phyloP scores from a whole-genome alignment of 495 filamentous ascomycete genomes.

The Arthonia radiata region DNA sequence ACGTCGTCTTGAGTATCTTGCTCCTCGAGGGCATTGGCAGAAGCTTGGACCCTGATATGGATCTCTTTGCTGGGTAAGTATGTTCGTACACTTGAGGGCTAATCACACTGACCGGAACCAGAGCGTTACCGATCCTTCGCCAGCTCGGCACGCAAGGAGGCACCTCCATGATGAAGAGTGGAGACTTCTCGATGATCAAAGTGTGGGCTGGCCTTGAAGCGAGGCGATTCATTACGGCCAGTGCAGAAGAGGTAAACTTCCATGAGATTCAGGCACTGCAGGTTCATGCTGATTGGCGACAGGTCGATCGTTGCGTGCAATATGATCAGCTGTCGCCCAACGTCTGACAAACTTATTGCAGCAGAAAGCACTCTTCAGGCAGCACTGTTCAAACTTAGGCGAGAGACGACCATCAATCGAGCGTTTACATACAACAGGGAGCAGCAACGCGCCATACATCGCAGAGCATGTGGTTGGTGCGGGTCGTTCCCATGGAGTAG shows the following conservation, averaged over 20 bases:
- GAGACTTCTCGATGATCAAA: slow-evolving; percentile 77
- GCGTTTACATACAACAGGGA: too few relatives aligned
- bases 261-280: neutral
- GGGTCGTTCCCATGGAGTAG: too few relatives aligned
- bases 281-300: neutral
- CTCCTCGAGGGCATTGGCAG: slow-evolving; percentile 87
- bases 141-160: slow-evolving; percentile 61
- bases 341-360: too few relatives aligned
- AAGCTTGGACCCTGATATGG: slow-evolving; percentile 59
- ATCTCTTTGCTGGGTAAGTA: slow-evolving; percentile 57
- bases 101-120: slow-evolving; percentile 14
- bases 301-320: slow-evolving; percentile 20
- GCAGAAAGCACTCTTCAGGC: too few relatives aligned
- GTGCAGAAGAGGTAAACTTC: slow-evolving; percentile 48
- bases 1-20: slow-evolving; percentile 87
- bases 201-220: slow-evolving; percentile 87
- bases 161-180: slow-evolving; percentile 33
- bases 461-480: too few relatives aligned
- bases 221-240: slow-evolving; percentile 63
- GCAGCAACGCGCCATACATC: too few relatives aligned
- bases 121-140: slow-evolving; percentile 74
- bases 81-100: slow-evolving; percentile 1
- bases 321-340: slow-evolving; percentile 20
- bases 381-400: too few relatives aligned
- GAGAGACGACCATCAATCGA: too few relatives aligned